Evolutionary conservation across 441 rosid species (phyloP), one percentile per base, ranked within the genome.

Genomic region (Viola pubescens): DNA sequence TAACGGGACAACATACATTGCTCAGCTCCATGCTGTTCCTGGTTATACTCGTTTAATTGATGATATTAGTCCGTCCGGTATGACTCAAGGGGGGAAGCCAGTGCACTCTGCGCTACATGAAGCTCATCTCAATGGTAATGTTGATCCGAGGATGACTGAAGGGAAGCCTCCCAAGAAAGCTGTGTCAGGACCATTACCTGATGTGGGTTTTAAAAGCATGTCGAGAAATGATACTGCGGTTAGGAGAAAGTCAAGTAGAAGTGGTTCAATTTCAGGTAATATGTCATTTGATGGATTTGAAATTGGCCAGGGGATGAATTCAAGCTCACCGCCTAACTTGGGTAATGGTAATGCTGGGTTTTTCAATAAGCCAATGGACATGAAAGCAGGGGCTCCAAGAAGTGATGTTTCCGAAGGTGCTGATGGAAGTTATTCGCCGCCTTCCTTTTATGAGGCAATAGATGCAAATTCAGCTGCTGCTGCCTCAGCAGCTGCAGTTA

Each of bases 401-500:
- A 68, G 56, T 68, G 71, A 65, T 58, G 69, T 67, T 75, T 67
- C 74, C 39, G 81, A 75, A 72, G 75, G 53, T 60, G 72, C 40
- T 65, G 63, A 63, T 6, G 72, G 79, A 54, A 67, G 72, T 62
- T 66, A 66, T 62, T 82, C 95, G 8, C 94, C 96, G n/a, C 71
- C 84, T 64, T 74, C 57, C 60, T 81, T 82, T 65, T 91, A 85
- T 60, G 90, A 79, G 60, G 88, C 87, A 70, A 70, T 87, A 64
- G 96, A 89, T 71, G 72, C 59, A 55, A 78, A 84, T 79, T 92
- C 92, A 47, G 79, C 69, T 70, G 98, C 98, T 8, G 92, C 97
- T 13, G 75, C 84, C 69, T 92, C 94, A 48, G 96, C 88, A 2
- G 97, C 97, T 53, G 97, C 92, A n/a, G 77, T 92, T 79, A 82